Evolutionary conservation across 306 rosid species (phyloP).

Genomic region (Spatholobus suberectus): DNA sequence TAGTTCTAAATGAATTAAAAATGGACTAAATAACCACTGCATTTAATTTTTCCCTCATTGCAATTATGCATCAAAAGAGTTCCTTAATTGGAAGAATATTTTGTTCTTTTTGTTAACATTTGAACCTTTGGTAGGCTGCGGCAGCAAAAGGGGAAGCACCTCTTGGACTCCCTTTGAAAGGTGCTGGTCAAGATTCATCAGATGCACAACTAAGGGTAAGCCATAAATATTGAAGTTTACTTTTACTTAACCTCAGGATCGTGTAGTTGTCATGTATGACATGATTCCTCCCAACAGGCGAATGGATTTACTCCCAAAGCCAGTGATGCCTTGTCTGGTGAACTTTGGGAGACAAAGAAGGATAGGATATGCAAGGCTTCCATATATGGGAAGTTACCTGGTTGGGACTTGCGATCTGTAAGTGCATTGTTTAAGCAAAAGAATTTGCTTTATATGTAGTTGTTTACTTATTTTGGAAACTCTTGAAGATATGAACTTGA

Average conservation of each 20-base stretch:
- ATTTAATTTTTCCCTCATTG: not conserved
- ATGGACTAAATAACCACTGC: not conserved
- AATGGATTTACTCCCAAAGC: conserved; percentile 87
- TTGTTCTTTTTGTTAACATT: conserved; percentile 27
- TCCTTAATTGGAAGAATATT: conserved; percentile 12
- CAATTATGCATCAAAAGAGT: not conserved
- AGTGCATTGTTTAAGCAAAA: conserved; percentile 47
- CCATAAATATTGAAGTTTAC: conserved; percentile 32
- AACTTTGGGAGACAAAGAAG: conserved; percentile 94
- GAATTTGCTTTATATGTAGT: not conserved
- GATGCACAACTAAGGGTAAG: conserved; percentile 78
- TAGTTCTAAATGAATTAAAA: not conserved
- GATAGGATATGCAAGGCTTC: conserved; percentile 91
- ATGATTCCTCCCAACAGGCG: conserved; percentile 56
- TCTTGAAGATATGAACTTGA: conserved; percentile 21
- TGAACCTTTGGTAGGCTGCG: conserved; percentile 77
- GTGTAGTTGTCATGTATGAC: conserved; percentile 25
- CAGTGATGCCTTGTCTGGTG: conserved; percentile 96
- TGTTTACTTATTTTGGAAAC: conserved; percentile 29
- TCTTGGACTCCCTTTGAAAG: conserved; percentile 96
- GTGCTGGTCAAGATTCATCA: conserved; percentile 96
- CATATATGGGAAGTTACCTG: conserved; percentile 68
- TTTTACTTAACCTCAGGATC: conserved; percentile 25
- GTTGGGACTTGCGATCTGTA: conserved; percentile 98
- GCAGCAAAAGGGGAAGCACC: conserved; percentile 99